These are phyloP conservation scores for Fusarium sulawesiense DNA, from an alignment of 2,329 filamentous ascomycete species.

Conservation along the genomic window DNA sequence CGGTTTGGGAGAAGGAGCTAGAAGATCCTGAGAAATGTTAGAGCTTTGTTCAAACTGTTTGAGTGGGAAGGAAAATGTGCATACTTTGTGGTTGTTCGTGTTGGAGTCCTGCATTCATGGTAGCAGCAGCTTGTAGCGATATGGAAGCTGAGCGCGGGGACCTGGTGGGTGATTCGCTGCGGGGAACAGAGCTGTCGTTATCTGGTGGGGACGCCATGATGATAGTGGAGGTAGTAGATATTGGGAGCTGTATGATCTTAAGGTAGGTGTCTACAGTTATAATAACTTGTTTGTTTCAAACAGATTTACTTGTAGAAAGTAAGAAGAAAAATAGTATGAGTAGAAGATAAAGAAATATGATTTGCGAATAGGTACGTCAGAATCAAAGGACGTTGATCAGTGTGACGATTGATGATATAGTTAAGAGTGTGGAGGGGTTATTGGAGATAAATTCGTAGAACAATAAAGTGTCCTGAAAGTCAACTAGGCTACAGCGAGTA, in stretches of 20 bases:
- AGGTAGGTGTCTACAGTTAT: neutral
- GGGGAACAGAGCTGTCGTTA: conserved; percentile 27
- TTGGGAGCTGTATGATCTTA: neutral
- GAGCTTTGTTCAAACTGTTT: neutral
- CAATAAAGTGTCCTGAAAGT: neutral
- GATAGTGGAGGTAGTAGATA: neutral
- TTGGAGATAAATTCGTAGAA: neutral
- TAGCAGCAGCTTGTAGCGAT: conserved; percentile 80
- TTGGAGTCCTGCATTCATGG: conserved; percentile 81
- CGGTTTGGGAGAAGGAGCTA: conserved; percentile 63
- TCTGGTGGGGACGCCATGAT: conserved; percentile 49
- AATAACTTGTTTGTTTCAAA: neutral
- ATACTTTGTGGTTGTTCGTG: conserved; percentile 70
- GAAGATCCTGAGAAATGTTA: conserved; percentile 58
- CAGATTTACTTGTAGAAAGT: neutral
- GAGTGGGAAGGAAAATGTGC: conserved; percentile 18
- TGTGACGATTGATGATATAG: neutral
- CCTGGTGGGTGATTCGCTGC: conserved; percentile 65
- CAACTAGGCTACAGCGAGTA: neutral
- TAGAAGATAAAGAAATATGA: neutral
- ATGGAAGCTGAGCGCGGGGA: conserved; percentile 74
- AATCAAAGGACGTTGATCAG: neutral
- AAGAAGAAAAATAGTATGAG: neutral
- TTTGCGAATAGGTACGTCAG: neutral
- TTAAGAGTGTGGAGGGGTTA: neutral